Percentiles rank a stretch among this genome's conserved stretches.
Evolutionary conservation across 345 rosid species (phyloP).

Genomic region (Murraya koenigii): DNA sequence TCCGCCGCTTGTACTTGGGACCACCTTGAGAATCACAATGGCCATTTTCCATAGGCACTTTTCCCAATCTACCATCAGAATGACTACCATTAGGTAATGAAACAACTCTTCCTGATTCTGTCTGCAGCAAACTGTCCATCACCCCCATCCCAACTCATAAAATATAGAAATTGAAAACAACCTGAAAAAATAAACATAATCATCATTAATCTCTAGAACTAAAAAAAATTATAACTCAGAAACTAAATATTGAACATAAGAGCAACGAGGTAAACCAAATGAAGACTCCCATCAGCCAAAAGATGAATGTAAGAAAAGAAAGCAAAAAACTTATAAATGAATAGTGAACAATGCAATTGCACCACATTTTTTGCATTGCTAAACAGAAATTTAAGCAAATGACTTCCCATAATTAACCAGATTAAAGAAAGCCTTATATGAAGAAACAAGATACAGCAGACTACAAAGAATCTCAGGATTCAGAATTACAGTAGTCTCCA

Average conservation of each 20-base stretch:
- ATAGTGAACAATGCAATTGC: background rate
- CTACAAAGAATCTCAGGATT: background rate
- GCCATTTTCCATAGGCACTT: slow-evolving; percentile 25
- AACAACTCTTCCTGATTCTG: slow-evolving; percentile 30
- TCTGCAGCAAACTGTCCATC: slow-evolving; percentile 29
- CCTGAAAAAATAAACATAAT: slow-evolving; percentile 22
- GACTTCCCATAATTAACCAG: background rate
- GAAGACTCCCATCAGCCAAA: background rate
- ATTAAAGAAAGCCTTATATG: background rate
- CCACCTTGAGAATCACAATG: slow-evolving; percentile 11
- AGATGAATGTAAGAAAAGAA: background rate
- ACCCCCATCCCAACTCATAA: slow-evolving; percentile 39
- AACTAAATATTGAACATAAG: background rate
- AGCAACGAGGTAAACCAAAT: background rate
- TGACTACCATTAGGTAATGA: slow-evolving; percentile 23
- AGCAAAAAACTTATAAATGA: background rate
- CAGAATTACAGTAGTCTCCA: background rate
- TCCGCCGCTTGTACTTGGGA: slow-evolving; percentile 41
- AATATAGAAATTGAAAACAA: slow-evolving; percentile 13
- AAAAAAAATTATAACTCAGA: background rate
- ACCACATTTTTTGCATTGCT: background rate
- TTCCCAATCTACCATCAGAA: slow-evolving; percentile 31
- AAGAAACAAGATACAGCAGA: background rate
- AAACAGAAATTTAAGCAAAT: background rate
- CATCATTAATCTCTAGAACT: background rate